These are phyloP conservation scores for Cetraspora pellucida DNA, from an alignment of 192 early-diverging fungal species.

Conservation along the genomic window DNA sequence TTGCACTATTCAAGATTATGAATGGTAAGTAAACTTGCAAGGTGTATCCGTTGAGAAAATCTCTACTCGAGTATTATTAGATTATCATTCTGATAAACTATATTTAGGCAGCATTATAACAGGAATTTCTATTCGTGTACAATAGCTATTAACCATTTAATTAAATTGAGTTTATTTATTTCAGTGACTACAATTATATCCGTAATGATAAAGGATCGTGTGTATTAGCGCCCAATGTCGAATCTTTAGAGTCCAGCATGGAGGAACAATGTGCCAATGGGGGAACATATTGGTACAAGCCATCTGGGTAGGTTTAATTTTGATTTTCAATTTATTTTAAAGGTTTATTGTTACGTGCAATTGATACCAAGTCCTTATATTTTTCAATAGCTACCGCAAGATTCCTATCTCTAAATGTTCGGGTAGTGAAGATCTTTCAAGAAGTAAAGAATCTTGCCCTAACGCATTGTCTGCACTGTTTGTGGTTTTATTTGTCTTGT, in stretches of 20 bases:
- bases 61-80: too few species aligned
- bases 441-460: background rate
- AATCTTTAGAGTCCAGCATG: conserved; percentile 45
- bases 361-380: conserved; percentile 37
- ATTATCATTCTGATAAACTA: too few species aligned
- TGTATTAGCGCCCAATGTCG: conserved; percentile 58
- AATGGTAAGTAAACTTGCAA: conserved; percentile 71
- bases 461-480: background rate
- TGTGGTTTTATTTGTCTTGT: background rate
- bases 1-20: conserved; percentile 80
- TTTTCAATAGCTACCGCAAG: background rate
- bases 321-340: background rate
- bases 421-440: background rate
- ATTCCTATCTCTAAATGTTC: background rate
- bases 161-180: background rate
- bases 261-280: conserved; percentile 52
- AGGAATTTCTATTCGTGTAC: too few species aligned
- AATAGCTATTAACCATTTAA: too few species aligned
- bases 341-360: background rate
- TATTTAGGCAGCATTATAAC: too few species aligned
- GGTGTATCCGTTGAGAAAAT: too few species aligned
- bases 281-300: conserved; percentile 61
- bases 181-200: conserved; percentile 73
- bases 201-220: conserved; percentile 59
- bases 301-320: conserved; percentile 49